A percentile compares a stretch with the other conserved stretches of the same genome.
These are phyloP conservation scores for Akanthomyces muscarius DNA, from an alignment of 2,329 filamentous ascomycete genomes.

Conservation along the genomic window DNA sequence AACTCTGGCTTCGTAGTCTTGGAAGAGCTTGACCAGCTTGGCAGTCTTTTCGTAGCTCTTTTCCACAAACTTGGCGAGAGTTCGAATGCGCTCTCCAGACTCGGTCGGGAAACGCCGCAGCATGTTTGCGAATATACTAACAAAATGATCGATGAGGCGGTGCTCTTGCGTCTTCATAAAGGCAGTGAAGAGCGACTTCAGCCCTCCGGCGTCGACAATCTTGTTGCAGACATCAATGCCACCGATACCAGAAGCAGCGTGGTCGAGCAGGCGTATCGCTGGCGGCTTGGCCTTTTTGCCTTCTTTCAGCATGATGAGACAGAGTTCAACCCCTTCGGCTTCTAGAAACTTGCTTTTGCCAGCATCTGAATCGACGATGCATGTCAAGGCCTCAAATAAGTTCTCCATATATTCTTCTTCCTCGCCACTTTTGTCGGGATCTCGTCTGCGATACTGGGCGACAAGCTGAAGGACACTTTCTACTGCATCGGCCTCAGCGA, in stretches of 20 bases:
- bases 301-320: constrained; percentile 86
- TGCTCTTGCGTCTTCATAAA: constrained; percentile 81
- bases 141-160: constrained; percentile 69
- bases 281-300: constrained; percentile 77
- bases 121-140: constrained; percentile 80
- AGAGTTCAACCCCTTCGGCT: constrained; percentile 87
- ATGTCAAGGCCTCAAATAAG: constrained; percentile 81
- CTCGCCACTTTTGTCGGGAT: constrained; percentile 78
- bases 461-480: constrained; percentile 79
- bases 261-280: constrained; percentile 78
- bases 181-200: constrained; percentile 79
- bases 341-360: constrained; percentile 82
- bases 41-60: constrained; percentile 84
- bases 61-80: constrained; percentile 91
- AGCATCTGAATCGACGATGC: constrained; percentile 66
- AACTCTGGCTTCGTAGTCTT: constrained; percentile 63
- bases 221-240: constrained; percentile 64
- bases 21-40: constrained; percentile 66
- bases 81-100: constrained; percentile 73
- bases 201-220: constrained; percentile 75
- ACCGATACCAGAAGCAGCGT: constrained; percentile 56
- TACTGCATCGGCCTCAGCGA: constrained; percentile 66
- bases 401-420: constrained; percentile 97
- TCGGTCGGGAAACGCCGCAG: constrained; percentile 74
- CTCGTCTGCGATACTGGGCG: constrained; percentile 77